Evolutionary conservation across 352 stramenopile species (phyloP).

Genomic region (Globisporangium cystogenes): DNA sequence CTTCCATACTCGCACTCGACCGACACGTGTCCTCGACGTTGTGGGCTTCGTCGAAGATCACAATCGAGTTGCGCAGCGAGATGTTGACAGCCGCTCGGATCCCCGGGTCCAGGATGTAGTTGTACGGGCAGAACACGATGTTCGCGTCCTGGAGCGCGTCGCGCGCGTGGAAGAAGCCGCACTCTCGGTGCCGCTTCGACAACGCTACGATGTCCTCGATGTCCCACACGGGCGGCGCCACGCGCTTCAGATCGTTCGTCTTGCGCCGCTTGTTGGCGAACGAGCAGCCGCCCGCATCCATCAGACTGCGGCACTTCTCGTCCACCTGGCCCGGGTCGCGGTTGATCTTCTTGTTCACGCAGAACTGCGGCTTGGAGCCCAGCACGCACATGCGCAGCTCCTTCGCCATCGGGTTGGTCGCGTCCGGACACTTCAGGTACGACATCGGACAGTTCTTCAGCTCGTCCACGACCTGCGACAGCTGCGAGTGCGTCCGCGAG

Average conservation of each 20-base stretch:
- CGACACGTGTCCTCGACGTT: conserved; percentile 87
- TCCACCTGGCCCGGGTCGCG: conserved; percentile 47
- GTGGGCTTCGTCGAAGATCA: conserved; percentile 84
- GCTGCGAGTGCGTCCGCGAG: conserved; percentile 84
- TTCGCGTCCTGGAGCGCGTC: conserved; percentile 49
- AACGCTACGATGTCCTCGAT: conserved; percentile 78
- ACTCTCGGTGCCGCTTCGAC: conserved; percentile 72
- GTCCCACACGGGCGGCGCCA: conserved; percentile 71
- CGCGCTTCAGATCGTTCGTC: conserved; percentile 39
- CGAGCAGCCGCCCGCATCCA: conserved; percentile 46
- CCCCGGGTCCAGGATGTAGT: conserved; percentile 76
- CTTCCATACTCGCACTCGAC: conserved; percentile 67
- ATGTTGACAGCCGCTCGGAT: conserved; percentile 71
- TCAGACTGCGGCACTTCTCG: conserved; percentile 63
- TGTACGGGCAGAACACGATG: conserved; percentile 88
- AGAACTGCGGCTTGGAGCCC: conserved; percentile 76
- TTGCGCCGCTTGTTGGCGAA: conserved; percentile 54
- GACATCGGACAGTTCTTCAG: conserved; percentile 69
- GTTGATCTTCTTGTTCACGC: conserved; percentile 74
- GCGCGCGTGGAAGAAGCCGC: conserved; percentile 67
- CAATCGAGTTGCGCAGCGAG: conserved; percentile 63
- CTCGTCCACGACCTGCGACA: conserved; percentile 77
- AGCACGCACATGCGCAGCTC: conserved; percentile 76
- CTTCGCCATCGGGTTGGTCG: conserved; percentile 23
- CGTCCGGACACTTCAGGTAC: conserved; percentile 42